phyloP scores from a whole-genome alignment of 495 filamentous ascomycete genomes.

The Neurospora intermedia region DNA sequence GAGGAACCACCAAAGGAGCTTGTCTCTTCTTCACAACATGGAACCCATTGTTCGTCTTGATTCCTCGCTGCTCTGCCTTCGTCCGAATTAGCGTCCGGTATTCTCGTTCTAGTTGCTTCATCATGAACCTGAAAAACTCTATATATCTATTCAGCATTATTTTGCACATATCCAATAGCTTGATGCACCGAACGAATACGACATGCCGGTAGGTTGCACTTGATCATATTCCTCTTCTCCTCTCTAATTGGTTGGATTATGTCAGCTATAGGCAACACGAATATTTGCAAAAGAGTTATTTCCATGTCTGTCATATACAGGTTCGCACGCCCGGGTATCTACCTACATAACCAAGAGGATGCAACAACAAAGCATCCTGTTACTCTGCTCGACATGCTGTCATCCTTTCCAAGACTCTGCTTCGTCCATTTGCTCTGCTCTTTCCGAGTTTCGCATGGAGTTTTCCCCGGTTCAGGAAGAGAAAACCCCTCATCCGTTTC shows the following conservation, averaged over 20 bases:
- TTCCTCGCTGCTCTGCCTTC: neutral
- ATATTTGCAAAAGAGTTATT: neutral
- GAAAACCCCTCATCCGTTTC: neutral
- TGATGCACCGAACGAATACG: neutral
- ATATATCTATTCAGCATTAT: neutral
- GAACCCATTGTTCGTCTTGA: too few species aligned
- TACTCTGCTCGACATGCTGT: neutral
- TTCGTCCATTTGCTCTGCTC: neutral
- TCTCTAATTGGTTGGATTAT: neutral
- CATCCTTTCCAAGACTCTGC: neutral
- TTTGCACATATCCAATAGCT: neutral
- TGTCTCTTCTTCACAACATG: too few species aligned
- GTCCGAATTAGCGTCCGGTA: neutral
- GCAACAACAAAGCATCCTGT: neutral
- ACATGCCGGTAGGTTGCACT: neutral
- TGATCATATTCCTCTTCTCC: neutral
- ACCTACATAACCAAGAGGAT: neutral
- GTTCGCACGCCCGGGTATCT: neutral
- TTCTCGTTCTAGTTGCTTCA: neutral
- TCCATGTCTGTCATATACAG: neutral
- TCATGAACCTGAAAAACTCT: neutral
- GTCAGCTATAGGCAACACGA: neutral
- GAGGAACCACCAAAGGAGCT: too few species aligned
- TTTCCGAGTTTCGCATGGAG: neutral
- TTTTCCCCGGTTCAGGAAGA: neutral